Conservation (phyloP, 768 basidiomycete genomes). For the Kwoniella shandongensis region DNA sequence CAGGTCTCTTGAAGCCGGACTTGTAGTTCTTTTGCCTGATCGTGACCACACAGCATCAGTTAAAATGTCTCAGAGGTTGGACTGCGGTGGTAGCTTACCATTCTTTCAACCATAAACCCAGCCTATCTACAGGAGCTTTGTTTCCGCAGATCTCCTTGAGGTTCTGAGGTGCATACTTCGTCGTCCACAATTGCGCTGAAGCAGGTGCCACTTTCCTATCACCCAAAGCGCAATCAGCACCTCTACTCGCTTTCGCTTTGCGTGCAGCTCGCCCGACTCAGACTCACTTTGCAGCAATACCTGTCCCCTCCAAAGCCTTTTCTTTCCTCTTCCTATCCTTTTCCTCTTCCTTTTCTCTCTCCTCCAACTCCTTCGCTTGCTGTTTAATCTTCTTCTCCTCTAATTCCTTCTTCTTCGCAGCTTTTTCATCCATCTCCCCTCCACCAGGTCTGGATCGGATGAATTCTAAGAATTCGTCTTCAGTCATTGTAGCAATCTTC, state of each 20-base stretch:
- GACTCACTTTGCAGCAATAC: conserved; percentile 49
- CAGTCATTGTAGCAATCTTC: conserved; percentile 69
- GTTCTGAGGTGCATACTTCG: conserved; percentile 83
- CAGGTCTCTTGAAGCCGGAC: conserved; percentile 85
- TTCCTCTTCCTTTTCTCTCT: conserved; percentile 64
- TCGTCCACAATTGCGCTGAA: conserved; percentile 80
- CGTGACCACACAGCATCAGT: not conserved
- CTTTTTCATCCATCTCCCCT: conserved; percentile 69
- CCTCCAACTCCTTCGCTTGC: conserved; percentile 54
- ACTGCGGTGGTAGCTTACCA: conserved; percentile 66
- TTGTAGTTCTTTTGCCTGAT: conserved; percentile 72
- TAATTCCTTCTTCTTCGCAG: conserved; percentile 65
- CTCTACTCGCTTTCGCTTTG: no score
- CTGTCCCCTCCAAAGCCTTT: conserved; percentile 40
- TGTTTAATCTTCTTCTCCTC: conserved; percentile 70
- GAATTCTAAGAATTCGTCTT: conserved; percentile 82
- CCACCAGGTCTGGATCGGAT: conserved; percentile 69
- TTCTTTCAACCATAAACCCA: conserved; percentile 79
- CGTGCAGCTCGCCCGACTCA: no score
- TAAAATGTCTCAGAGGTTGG: no score
- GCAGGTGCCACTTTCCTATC: conserved; percentile 50
- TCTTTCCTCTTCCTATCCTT: conserved; percentile 41
- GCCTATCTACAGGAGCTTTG: conserved; percentile 84
- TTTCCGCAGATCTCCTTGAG: conserved; percentile 94
- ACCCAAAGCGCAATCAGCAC: not conserved